phyloP scores from a whole-genome alignment of 2,329 filamentous ascomycete species.

The Pezizomycotina sp. region DNA sequence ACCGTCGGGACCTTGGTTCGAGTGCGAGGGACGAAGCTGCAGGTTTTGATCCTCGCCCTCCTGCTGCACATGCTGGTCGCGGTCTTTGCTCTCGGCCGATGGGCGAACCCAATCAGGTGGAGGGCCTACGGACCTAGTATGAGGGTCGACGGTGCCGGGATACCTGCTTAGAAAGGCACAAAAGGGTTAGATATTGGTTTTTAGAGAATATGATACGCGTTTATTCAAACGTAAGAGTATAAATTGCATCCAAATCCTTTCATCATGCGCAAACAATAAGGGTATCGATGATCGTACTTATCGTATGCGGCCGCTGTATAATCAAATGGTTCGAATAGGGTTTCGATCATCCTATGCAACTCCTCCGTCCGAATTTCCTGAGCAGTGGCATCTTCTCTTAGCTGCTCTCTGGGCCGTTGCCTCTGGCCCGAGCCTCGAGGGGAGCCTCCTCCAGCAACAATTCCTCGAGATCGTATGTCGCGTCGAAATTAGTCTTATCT shows the following conservation, averaged over 20 bases:
- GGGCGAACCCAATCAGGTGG: slow-evolving; percentile 25
- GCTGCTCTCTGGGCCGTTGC: slow-evolving; percentile 78
- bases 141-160: slow-evolving; percentile 26
- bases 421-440: slow-evolving; percentile 76
- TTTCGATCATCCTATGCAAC: slow-evolving; percentile 84
- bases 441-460: slow-evolving; percentile 85
- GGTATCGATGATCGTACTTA: too few relatives aligned
- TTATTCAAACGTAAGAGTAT: slow-evolving; percentile 24
- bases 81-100: slow-evolving; percentile 14
- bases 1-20: slow-evolving; percentile 9
- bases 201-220: not conserved
- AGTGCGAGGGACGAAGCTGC: slow-evolving; percentile 2
- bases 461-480: slow-evolving; percentile 93
- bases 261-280: too few relatives aligned
- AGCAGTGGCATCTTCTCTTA: slow-evolving; percentile 86
- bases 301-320: slow-evolving; percentile 72
- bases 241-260: too few relatives aligned
- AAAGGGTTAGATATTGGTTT: slow-evolving; percentile 6
- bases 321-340: slow-evolving; percentile 85
- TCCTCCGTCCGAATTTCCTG: slow-evolving; percentile 92
- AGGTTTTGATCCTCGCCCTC: not conserved
- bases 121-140: slow-evolving; percentile 23
- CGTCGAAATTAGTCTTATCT: slow-evolving; percentile 98
- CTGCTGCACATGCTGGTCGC: slow-evolving; percentile 5
- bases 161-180: slow-evolving; percentile 26